Evolutionary conservation across 2,329 filamentous ascomycete genomes (phyloP), one percentile per base, ranked within the genome.

Genomic region (Thielaviopsis ethacetica): DNA sequence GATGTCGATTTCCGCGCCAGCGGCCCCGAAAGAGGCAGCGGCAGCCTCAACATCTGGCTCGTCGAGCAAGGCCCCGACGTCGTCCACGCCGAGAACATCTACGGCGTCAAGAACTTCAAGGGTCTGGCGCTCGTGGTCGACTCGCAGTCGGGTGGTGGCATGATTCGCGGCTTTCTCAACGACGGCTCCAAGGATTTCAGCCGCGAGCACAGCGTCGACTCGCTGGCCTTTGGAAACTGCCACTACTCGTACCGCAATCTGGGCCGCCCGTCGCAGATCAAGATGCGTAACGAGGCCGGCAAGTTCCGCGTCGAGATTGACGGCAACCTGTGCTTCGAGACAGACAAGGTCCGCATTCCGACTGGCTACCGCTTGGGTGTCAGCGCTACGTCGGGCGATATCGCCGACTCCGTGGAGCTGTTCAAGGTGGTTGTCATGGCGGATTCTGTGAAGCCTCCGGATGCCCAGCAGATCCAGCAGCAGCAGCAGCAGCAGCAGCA

Each of bases 21-120:
- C 62, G 93, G 93, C 7, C 85, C 86, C 63, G 93, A 97, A 68
- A 78, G 88, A 65, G 89, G 84, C 56, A 83, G 85, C 60, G 93
- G 93, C 54, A 96, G 94, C 72, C 75, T 98, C 65, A 91, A 97
- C 71, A 78, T 98, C 66, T 98, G 93, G 93, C 88, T 94, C 67
- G 84, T 81, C 57, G 83, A 82, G 65, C 79, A 87, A 62, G 86
- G 86, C 34, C 73, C 80, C 64, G 72, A 77, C 62, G 75, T 76
- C 30, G 75, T 95, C 59, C 84, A 83, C 59, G 79, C 83, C 24
- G 79, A 81, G 63, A 94, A 88, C 71, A 82, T 95, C 65, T 95
- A 96, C 72, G 93, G 86, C 0, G 85, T 85, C 10, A 82, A 82
- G 58, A 82, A 81, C 65, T 98, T 95, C 66, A 91, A 97, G 66